phyloP scores from a whole-genome alignment of 1,139 yeast genomes.

The Candida anutae region DNA sequence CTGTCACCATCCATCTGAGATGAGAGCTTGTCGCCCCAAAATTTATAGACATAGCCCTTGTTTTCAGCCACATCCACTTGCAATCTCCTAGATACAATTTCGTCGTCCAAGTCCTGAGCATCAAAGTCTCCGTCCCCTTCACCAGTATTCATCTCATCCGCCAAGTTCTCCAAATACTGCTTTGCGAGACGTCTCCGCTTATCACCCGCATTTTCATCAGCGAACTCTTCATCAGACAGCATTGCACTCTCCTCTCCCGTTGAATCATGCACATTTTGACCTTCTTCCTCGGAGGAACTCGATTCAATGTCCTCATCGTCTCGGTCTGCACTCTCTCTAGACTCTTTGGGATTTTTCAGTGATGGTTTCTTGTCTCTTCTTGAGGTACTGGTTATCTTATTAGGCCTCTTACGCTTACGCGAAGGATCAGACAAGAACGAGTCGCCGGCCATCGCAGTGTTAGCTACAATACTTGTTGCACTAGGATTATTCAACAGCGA shows the following conservation, averaged over 20 bases:
- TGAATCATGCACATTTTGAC: conserved; percentile 12
- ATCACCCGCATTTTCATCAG: conserved; percentile 79
- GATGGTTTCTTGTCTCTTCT: conserved; percentile 6
- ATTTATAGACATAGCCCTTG: conserved; percentile 74
- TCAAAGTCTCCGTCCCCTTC: conserved; percentile 50
- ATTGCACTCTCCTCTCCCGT: conserved; percentile 30
- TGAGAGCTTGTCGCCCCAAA: conserved; percentile 43
- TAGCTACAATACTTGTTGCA: no score
- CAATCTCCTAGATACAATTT: conserved; percentile 70
- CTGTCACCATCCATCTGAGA: conserved; percentile 37
- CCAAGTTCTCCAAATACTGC: conserved; percentile 78
- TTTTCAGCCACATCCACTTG: conserved; percentile 86
- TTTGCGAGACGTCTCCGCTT: conserved; percentile 91
- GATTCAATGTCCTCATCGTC: conserved; percentile 38
- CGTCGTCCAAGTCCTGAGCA: conserved; percentile 89
- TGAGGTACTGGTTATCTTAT: conserved; percentile 15
- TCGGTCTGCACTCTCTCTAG: conserved; percentile 5
- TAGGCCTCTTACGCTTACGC: conserved; percentile 39
- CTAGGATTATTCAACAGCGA: no score
- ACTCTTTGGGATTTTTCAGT: conserved; percentile 2
- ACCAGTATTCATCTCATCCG: conserved; percentile 43
- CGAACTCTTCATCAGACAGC: conserved; percentile 64
- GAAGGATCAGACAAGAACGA: conserved; percentile 58
- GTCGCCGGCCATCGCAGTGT: conserved; percentile 40
- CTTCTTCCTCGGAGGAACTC: conserved; percentile 27